A percentile compares a stretch with the other conserved stretches of the same genome.
Evolutionary conservation across 2,329 filamentous ascomycete genomes (phyloP).

Genomic region (Aspergillus arachidicola): DNA sequence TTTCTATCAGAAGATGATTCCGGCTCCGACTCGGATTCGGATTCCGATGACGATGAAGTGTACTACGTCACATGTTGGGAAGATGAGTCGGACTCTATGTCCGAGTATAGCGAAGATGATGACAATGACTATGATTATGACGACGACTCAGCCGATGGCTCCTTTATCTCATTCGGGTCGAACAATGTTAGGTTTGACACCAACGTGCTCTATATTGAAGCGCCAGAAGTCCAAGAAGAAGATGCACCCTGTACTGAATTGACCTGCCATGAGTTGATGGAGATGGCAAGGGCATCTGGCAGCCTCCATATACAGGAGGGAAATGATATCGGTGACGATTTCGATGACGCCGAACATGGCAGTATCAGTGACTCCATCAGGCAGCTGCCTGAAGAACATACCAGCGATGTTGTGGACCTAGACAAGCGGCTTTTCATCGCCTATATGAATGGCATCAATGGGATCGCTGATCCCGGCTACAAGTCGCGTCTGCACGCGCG

Average conservation of each 20-base stretch:
- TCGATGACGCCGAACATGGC: conserved; percentile 21
- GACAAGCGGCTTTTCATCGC: conserved; percentile 44
- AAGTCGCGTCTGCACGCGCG: conserved; percentile 35
- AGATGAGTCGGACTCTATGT: conserved; percentile 29
- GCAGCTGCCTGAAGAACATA: conserved; percentile 37
- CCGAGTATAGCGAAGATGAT: conserved; percentile 31
- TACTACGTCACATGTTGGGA: conserved; percentile 36
- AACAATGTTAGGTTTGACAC: conserved; percentile 37
- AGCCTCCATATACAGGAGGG: conserved; percentile 22
- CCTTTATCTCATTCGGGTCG: conserved; percentile 40
- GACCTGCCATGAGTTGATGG: conserved; percentile 47
- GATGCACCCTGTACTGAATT: conserved; percentile 29
- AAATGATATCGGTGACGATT: conserved; percentile 20
- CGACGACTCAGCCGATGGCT: conserved; percentile 33
- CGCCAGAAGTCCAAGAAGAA: conserved; percentile 29
- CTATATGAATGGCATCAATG: conserved; percentile 47
- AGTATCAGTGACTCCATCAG: conserved; percentile 21
- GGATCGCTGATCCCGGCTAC: conserved; percentile 36
- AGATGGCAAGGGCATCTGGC: conserved; percentile 32
- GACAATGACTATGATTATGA: conserved; percentile 19
- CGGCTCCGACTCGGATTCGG: conserved; percentile 22
- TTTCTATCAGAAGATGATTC: conserved; percentile 12
- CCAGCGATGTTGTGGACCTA: conserved; percentile 40
- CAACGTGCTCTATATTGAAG: conserved; percentile 39
- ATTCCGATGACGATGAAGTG: conserved; percentile 30